Evolutionary conservation across 2,329 filamentous ascomycete genomes (phyloP).

Genomic region (Aspergillus pseudoterreus): DNA sequence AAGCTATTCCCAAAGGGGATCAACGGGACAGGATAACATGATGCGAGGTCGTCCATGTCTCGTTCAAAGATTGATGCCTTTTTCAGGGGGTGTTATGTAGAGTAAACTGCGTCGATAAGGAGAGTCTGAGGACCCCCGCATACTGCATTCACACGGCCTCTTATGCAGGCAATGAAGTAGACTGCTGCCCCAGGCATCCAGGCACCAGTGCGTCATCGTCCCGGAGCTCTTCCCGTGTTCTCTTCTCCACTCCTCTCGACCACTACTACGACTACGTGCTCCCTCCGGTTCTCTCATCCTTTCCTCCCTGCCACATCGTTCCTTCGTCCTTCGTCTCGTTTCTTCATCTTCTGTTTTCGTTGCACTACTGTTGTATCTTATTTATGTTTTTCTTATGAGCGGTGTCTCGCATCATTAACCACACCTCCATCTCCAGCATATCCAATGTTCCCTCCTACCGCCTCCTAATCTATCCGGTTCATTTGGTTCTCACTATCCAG

Average conservation of each 20-base stretch:
- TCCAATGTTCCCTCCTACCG: background rate
- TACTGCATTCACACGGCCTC: background rate
- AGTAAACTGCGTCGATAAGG: no score
- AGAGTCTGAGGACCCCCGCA: no score
- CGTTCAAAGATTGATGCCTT: background rate
- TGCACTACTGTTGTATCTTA: background rate
- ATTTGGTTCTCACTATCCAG: constrained; percentile 1
- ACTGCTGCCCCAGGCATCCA: constrained; percentile 23
- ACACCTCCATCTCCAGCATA: constrained; percentile 1
- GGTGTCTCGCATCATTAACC: constrained; percentile 1
- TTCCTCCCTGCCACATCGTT: constrained; percentile 5
- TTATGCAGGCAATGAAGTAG: background rate
- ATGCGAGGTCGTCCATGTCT: background rate
- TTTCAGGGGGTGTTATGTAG: no score
- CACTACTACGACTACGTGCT: no score
- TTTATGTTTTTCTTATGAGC: background rate
- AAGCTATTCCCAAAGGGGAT: background rate
- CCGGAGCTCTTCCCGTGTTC: background rate
- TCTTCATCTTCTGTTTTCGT: background rate
- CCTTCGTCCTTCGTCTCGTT: background rate
- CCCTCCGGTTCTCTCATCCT: constrained; percentile 10
- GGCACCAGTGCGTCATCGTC: constrained; percentile 3
- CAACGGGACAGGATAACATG: background rate
- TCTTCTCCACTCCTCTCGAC: background rate
- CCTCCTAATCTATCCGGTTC: background rate